These are phyloP conservation scores for Diaporthe citri DNA, from an alignment of 2,329 filamentous ascomycete genomes.

Conservation along the genomic window DNA sequence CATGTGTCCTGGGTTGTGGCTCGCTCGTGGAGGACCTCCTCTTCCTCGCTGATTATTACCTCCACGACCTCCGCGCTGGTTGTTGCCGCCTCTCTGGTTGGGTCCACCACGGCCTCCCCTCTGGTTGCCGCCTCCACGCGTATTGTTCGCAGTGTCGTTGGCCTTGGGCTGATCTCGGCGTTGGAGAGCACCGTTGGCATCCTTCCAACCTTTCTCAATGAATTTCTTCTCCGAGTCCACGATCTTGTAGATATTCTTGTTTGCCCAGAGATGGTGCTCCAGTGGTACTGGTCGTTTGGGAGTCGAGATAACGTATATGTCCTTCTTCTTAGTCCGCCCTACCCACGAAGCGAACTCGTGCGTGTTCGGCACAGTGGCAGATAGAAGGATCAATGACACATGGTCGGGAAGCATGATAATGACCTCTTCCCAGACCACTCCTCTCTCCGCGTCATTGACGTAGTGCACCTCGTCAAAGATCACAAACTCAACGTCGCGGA, in stretches of 20 bases:
- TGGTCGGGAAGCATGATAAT: conserved; percentile 99
- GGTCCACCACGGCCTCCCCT: conserved; percentile 63
- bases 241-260: conserved; percentile 93
- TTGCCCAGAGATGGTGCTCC: conserved; percentile 96
- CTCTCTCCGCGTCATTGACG: conserved; percentile 94
- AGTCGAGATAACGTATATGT: conserved; percentile 99
- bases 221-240: conserved; percentile 94
- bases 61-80: conserved; percentile 61
- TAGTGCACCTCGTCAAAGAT: conserved; percentile 99
- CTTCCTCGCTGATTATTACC: conserved; percentile 68
- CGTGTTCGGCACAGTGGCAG: conserved; percentile 96
- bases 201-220: conserved; percentile 93
- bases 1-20: conserved; percentile 83
- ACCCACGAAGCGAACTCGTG: conserved; percentile 99
- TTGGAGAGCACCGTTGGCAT: conserved; percentile 84
- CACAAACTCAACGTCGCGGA: conserved; percentile 97
- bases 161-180: conserved; percentile 83
- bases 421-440: conserved; percentile 99
- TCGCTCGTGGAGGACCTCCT: conserved; percentile 69
- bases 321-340: conserved; percentile 96
- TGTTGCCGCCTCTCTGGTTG: conserved; percentile 61
- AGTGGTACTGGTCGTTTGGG: conserved; percentile 94
- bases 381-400: conserved; percentile 93
- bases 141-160: conserved; percentile 52
- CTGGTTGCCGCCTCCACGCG: conserved; percentile 63